These are phyloP conservation scores for Fusarium sp. DNA, from an alignment of 2,329 filamentous ascomycete species.

Conservation along the genomic window DNA sequence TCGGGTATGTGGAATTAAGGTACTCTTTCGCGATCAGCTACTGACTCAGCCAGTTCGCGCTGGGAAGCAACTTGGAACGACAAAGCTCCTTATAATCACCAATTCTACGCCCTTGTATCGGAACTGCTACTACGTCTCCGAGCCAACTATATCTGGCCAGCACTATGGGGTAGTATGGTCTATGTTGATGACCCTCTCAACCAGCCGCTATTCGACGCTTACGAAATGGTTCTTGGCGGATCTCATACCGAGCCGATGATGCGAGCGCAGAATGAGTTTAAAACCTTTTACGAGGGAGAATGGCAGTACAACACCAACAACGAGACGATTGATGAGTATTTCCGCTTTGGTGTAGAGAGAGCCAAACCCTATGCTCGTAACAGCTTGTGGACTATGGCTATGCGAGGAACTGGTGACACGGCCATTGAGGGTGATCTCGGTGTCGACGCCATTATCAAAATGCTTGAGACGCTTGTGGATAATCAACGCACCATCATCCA, in stretches of 20 bases:
- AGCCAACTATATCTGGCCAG: constrained; percentile 84
- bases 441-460: constrained; percentile 61
- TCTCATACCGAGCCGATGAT: constrained; percentile 83
- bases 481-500: constrained; percentile 58
- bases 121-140: constrained; percentile 78
- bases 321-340: constrained; percentile 76
- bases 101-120: constrained; percentile 79
- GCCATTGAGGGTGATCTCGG: constrained; percentile 66
- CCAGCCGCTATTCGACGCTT: constrained; percentile 80
- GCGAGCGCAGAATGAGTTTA: constrained; percentile 71
- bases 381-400: constrained; percentile 76
- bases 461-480: constrained; percentile 43
- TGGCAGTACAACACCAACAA: constrained; percentile 83
- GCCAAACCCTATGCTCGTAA: constrained; percentile 76
- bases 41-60: constrained; percentile 52
- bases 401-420: constrained; percentile 80
- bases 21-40: accelerated
- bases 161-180: constrained; percentile 80
- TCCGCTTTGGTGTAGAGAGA: constrained; percentile 75
- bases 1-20: constrained; percentile 25
- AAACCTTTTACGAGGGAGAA: constrained; percentile 68
- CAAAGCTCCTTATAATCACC: constrained; percentile 70
- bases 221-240: constrained; percentile 79
- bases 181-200: constrained; percentile 79
- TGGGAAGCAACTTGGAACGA: constrained; percentile 58